A percentile compares a stretch with the other conserved stretches of the same genome.
Conservation (phyloP, 129 eudicot species). For the Centaurea solstitialis region DNA sequence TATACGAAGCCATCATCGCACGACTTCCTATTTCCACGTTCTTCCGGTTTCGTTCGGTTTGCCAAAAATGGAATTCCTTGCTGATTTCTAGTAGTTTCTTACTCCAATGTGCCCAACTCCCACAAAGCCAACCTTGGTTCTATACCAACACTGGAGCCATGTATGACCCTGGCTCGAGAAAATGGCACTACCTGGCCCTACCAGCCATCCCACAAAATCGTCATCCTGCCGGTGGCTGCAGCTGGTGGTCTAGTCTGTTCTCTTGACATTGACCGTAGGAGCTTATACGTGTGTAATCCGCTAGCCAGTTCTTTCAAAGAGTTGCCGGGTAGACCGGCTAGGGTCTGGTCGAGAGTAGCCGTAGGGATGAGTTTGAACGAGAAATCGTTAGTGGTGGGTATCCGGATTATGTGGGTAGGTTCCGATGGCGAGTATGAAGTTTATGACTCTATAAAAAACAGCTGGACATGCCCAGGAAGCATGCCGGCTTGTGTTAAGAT, state of each 20-base stretch:
- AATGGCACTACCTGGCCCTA: conserved; percentile 73
- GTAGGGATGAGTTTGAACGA: conserved; percentile 66
- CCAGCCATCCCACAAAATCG: conserved; percentile 65
- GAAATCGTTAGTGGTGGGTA: conserved; percentile 40
- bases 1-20: conserved; percentile 75
- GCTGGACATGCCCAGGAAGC: conserved; percentile 59
- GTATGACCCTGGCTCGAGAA: conserved; percentile 65
- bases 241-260: conserved; percentile 91
- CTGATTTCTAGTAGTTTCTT: conserved; percentile 62
- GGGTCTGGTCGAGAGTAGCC: conserved; percentile 76
- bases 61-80: conserved; percentile 79
- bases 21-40: conserved; percentile 72
- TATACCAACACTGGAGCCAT: conserved; percentile 71
- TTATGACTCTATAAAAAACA: conserved; percentile 55
- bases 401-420: conserved; percentile 71
- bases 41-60: conserved; percentile 80
- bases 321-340: conserved; percentile 66
- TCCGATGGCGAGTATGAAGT: conserved; percentile 77
- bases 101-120: conserved; percentile 55
- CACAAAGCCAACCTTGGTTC: conserved; percentile 71
- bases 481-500: conserved; percentile 60
- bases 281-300: conserved; percentile 81
- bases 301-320: conserved; percentile 71
- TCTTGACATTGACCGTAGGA: conserved; percentile 62
- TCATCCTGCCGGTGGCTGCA: conserved; percentile 80